Base-by-base conservation (phyloP, 371 early-diverging fungal species). In the Paraphysoderma sedebokerense region DNA sequence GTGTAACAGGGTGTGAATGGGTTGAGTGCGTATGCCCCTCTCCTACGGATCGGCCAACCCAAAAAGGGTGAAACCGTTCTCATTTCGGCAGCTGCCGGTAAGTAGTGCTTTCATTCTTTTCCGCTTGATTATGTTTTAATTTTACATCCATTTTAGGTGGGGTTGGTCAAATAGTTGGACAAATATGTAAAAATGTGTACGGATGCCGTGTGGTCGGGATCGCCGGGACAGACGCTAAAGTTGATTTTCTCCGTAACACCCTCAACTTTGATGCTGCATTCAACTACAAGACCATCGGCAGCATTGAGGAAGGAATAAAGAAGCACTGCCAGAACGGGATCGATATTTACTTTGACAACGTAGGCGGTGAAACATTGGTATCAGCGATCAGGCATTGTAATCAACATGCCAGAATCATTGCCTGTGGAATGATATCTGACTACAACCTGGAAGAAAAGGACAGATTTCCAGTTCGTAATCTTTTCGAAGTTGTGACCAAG, bases 191-290 rank as follows among this genome's bases (percentile, higher is more conserved):
- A 20, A 49, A 49, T 19, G 20, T 41, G 24, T 20, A 52, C 24
- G 82, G 82, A 8, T 58, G 72, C 27, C 63, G 59, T n/a, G 87
- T 88, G n/a, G 70, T 85, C 32, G 87, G 85, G 22, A 70, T 72
- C 3, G 85, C 84, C 5, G 82, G 85, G 0, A 65, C 74, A 2
- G 81, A 85, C 44, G 84, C 81, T 13, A 88, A 88, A 61, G 77
- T 79, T 17, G 67, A 61, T 22, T 74, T 65, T 51, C 67, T 85
- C 40, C 69, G 65, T 54, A 65, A 70, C 11, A 63, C 68, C 24
- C 54, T 77, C 11, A 77, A 76, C 3, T 79, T 78, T 38, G 82
- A 84, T 56, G 74, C 55, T 6, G 86, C 77, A 12, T 84, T 86
- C 69, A 86, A 85, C 69, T 86, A 86, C 73, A 85, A 83, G 65